Conservation (phyloP, 2,329 filamentous ascomycete genomes). For the Annulohypoxylon truncatum region DNA sequence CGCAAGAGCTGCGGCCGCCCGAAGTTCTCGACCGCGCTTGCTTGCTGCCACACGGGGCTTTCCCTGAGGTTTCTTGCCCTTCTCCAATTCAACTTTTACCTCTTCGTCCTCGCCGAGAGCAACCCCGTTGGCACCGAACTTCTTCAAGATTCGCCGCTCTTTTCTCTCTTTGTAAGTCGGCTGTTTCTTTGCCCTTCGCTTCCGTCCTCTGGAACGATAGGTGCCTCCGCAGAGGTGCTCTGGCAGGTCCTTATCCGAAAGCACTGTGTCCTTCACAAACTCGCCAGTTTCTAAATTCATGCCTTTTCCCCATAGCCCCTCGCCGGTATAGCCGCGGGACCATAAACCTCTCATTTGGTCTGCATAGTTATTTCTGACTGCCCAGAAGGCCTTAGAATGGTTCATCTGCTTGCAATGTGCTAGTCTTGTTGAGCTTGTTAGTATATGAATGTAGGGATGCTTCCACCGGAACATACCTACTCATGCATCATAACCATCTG, state of each 20-base stretch:
- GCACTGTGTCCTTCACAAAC: slow-evolving; percentile 66
- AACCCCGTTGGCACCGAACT: slow-evolving; percentile 78
- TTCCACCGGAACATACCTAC: slow-evolving; percentile 50
- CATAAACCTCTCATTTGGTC: slow-evolving; percentile 77
- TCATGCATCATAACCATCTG: slow-evolving; percentile 98
- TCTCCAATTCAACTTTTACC: slow-evolving; percentile 73
- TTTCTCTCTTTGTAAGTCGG: slow-evolving; percentile 78
- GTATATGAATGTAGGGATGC: background rate
- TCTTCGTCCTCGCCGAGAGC: slow-evolving; percentile 76
- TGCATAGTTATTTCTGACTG: slow-evolving; percentile 78
- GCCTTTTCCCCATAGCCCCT: slow-evolving; percentile 85
- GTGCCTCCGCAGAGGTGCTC: slow-evolving; percentile 86
- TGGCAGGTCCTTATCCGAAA: slow-evolving; percentile 67
- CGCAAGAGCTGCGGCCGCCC: slow-evolving; percentile 81
- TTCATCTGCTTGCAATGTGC: slow-evolving; percentile 95
- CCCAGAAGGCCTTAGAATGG: slow-evolving; percentile 84
- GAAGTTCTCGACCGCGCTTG: slow-evolving; percentile 77
- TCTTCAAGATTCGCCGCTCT: slow-evolving; percentile 77
- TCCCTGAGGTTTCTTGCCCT: slow-evolving; percentile 69
- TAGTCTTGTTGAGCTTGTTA: slow-evolving; percentile 58
- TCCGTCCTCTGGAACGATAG: slow-evolving; percentile 71
- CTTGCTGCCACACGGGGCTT: slow-evolving; percentile 81
- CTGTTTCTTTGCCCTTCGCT: slow-evolving; percentile 63
- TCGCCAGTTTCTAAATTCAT: slow-evolving; percentile 69
- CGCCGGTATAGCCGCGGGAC: slow-evolving; percentile 77